A percentile compares a stretch with the other conserved stretches of the same genome.
Evolutionary conservation across 2,329 filamentous ascomycete genomes (phyloP).

Genomic region (Stagonosporopsis tanaceti): DNA sequence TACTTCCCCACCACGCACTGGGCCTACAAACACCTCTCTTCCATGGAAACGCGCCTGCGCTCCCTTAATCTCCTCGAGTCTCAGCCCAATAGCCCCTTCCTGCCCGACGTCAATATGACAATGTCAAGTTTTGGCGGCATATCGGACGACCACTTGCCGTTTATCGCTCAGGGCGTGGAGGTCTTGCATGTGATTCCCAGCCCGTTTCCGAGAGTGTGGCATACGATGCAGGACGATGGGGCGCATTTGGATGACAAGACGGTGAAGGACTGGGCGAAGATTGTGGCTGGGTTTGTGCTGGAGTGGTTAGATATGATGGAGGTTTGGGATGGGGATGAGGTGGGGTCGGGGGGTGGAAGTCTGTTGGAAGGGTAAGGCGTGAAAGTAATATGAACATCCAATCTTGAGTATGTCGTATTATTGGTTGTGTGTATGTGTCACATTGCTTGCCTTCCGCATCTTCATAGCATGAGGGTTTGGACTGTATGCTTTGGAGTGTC

Average conservation of each 20-base stretch:
- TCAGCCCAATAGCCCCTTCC: constrained; percentile 62
- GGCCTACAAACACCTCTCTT: constrained; percentile 82
- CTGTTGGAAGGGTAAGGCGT: neutral
- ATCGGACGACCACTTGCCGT: constrained; percentile 90
- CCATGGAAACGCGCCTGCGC: constrained; percentile 77
- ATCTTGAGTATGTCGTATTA: neutral
- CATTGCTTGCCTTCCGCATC: no score
- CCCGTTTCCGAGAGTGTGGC: constrained; percentile 87
- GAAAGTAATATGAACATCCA: neutral
- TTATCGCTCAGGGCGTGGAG: constrained; percentile 84
- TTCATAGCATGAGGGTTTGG: no score
- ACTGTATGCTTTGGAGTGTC: no score
- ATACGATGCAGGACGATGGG: constrained; percentile 82
- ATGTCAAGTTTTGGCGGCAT: constrained; percentile 56
- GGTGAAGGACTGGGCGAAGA: constrained; percentile 85
- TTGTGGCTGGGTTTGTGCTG: constrained; percentile 82
- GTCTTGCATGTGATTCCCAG: constrained; percentile 87
- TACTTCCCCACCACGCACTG: constrained; percentile 93
- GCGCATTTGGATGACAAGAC: constrained; percentile 82
- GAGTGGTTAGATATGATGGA: constrained; percentile 90
- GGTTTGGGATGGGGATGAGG: constrained; percentile 38
- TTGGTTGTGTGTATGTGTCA: neutral
- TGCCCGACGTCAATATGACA: constrained; percentile 52
- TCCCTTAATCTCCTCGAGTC: constrained; percentile 69
- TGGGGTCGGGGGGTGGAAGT: neutral